Conservation (phyloP, 2,329 filamentous ascomycete genomes). For the Calonectria honghensis region DNA sequence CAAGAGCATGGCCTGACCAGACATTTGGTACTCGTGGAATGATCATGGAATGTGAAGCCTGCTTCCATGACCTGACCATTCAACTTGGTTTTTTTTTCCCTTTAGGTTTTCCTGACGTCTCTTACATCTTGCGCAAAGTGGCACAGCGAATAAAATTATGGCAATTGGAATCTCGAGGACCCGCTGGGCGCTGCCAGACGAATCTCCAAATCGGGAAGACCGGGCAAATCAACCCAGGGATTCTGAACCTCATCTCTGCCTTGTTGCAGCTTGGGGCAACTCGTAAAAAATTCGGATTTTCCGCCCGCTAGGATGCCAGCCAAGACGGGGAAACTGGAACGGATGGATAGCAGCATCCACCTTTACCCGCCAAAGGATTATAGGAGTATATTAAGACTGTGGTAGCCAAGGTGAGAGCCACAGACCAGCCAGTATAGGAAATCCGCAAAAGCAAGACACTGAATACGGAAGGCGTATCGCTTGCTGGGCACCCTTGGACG, state of each 20-base stretch:
- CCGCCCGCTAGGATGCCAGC: not conserved
- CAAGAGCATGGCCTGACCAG: constrained; percentile 17
- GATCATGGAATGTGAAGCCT: not conserved
- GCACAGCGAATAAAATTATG: constrained; percentile 39
- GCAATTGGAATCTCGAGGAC: not conserved
- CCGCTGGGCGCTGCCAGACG: constrained; percentile 20
- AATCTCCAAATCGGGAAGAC: constrained; percentile 17
- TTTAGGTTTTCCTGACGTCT: too few relatives aligned
- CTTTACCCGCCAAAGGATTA: constrained; percentile 22
- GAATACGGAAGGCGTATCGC: not conserved
- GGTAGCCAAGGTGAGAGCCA: not conserved
- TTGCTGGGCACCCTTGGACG: not conserved
- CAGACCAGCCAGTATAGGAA: not conserved
- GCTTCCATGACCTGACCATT: not conserved
- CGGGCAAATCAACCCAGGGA: not conserved
- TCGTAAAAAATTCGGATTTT: constrained; percentile 8
- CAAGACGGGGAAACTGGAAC: not conserved
- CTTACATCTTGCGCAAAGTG: not conserved
- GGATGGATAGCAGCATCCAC: not conserved
- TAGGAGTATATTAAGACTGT: not conserved
- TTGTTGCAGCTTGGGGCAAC: constrained; percentile 4
- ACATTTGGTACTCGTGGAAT: not conserved
- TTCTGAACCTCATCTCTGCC: constrained; percentile 1
- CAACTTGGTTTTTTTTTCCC: not conserved
- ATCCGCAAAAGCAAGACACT: constrained; percentile 12